Conservation (phyloP, 257 asterid species). For the Nicotiana tabacum region DNA sequence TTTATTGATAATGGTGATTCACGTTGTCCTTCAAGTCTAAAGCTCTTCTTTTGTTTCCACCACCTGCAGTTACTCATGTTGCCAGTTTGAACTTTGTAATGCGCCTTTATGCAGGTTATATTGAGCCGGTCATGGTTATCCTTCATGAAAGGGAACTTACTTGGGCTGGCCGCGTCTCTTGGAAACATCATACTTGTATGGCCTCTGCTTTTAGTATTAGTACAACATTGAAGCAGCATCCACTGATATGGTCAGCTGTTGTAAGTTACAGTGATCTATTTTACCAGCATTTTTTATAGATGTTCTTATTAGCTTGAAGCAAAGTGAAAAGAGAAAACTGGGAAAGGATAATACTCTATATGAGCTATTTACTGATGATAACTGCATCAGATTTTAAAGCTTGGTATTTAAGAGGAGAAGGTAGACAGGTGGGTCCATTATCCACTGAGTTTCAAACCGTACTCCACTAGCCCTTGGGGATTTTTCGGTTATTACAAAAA, state of each 20-base stretch:
- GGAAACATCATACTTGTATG: conserved; percentile 89
- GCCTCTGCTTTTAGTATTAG: conserved; percentile 92
- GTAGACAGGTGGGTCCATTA: too few species aligned
- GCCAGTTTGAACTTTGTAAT: conserved; percentile 10
- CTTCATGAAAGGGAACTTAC: conserved; percentile 94
- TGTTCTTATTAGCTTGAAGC: neutral
- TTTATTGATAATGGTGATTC: neutral
- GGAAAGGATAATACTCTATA: neutral
- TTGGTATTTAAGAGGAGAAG: too few species aligned
- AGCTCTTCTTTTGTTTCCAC: neutral
- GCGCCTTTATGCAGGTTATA: conserved; percentile 59
- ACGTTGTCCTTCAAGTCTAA: neutral
- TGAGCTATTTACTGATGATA: neutral
- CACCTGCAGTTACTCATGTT: neutral
- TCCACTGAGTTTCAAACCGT: too few species aligned
- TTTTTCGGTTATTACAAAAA: too few species aligned
- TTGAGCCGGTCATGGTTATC: conserved; percentile 95
- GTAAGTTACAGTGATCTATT: conserved; percentile 35
- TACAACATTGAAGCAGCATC: conserved; percentile 90
- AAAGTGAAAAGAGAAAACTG: neutral
- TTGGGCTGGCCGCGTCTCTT: conserved; percentile 95
- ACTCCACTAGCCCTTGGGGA: too few species aligned
- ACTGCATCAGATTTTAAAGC: neutral
- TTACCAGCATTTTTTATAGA: neutral
- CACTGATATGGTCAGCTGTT: conserved; percentile 90